Evolutionary conservation across 345 rosid species (phyloP).

Genomic region (Geranium rotundifolium): DNA sequence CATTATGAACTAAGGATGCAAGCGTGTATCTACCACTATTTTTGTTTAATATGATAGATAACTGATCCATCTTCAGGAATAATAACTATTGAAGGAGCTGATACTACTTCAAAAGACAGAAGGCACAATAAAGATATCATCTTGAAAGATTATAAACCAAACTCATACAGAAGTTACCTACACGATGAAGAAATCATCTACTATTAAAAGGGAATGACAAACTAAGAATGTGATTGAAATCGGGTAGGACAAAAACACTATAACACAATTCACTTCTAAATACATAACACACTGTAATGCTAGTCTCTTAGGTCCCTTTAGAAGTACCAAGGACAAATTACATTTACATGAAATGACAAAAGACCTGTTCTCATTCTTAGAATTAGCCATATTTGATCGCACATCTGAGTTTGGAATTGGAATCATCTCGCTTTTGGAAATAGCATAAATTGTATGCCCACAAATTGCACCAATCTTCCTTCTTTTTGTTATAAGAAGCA

Average conservation of each 20-base stretch:
- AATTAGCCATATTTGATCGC: constrained; percentile 69
- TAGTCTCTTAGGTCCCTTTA: constrained; percentile 26
- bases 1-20: constrained; percentile 24
- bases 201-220: constrained; percentile 22
- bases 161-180: constrained; percentile 35
- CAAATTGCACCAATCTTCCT: constrained; percentile 82
- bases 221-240: constrained; percentile 10
- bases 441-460: constrained; percentile 66
- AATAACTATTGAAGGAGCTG: constrained; percentile 14
- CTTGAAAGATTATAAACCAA: constrained; percentile 19
- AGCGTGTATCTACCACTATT: constrained; percentile 4
- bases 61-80: constrained; percentile 8
- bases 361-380: constrained; percentile 98
- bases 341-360: constrained; percentile 83
- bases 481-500: constrained; percentile 83
- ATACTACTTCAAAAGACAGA: constrained; percentile 14
- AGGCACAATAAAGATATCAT: constrained; percentile 12
- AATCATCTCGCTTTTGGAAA: constrained; percentile 69
- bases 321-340: constrained; percentile 48
- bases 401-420: constrained; percentile 54
- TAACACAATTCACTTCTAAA: constrained; percentile 27
- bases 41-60: constrained; percentile 12
- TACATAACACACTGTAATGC: constrained; percentile 28
- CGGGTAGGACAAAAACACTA: constrained; percentile 19
- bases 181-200: constrained; percentile 26